Evolutionary conservation across 2,329 filamentous ascomycete species (phyloP).

Genomic region (Calcarisporium arbuscula): DNA sequence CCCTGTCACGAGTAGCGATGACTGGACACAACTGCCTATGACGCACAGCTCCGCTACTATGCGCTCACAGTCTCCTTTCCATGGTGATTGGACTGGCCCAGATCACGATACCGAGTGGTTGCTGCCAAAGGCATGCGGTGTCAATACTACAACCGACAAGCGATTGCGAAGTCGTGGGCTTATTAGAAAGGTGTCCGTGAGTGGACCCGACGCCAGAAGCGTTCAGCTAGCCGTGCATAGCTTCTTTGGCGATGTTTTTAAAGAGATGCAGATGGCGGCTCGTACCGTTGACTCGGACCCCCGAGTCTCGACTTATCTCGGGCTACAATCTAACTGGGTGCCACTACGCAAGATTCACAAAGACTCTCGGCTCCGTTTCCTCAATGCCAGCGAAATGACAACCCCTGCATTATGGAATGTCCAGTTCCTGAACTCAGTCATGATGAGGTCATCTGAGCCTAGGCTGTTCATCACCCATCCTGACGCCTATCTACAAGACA

Average conservation of each 20-base stretch:
- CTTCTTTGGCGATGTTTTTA: conserved; percentile 54
- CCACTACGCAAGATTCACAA: conserved; percentile 71
- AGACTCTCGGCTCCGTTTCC: conserved; percentile 64
- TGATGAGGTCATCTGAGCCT: conserved; percentile 64
- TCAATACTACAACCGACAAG: conserved; percentile 57
- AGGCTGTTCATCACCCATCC: conserved; percentile 71
- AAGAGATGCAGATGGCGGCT: conserved; percentile 32
- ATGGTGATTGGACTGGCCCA: conserved; percentile 38
- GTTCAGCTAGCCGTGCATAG: conserved; percentile 57
- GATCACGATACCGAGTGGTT: conserved; percentile 53
- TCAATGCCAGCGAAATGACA: conserved; percentile 65
- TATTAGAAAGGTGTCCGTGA: conserved; percentile 56
- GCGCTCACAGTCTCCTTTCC: conserved; percentile 42
- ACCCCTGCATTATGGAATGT: conserved; percentile 67
- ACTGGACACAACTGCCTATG: conserved; percentile 50
- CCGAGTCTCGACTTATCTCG: conserved; percentile 42
- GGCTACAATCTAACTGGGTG: conserved; percentile 63
- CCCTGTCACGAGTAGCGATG: conserved; percentile 31
- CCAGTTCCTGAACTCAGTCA: conserved; percentile 62
- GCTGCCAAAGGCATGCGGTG: conserved; percentile 60
- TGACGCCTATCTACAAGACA: conserved; percentile 65
- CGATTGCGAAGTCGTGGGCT: conserved; percentile 71
- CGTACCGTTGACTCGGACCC: conserved; percentile 19
- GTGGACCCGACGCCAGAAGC: conserved; percentile 58
- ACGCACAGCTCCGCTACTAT: conserved; percentile 36